These are phyloP conservation scores for Penicillium cataractarum DNA, from an alignment of 495 filamentous ascomycete genomes.

Conservation along the genomic window DNA sequence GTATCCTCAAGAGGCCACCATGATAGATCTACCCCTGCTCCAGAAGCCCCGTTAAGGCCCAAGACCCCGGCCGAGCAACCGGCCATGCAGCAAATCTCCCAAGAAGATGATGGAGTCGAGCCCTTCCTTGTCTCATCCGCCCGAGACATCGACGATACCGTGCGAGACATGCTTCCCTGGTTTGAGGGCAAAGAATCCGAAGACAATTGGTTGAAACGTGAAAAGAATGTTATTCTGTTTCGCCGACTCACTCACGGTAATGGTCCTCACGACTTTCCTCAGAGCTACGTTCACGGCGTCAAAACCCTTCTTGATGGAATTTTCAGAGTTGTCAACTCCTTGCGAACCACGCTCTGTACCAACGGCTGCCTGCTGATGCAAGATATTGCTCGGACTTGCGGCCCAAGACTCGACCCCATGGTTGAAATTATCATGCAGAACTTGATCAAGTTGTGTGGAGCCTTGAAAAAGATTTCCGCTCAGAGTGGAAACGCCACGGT, in stretches of 20 bases:
- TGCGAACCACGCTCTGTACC: conserved; percentile 86
- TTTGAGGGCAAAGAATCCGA: conserved; percentile 94
- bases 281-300: conserved; percentile 66
- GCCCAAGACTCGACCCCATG: conserved; percentile 81
- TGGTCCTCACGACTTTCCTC: conserved; percentile 73
- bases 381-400: conserved; percentile 76
- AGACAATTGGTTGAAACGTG: conserved; percentile 84
- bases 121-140: conserved; percentile 79
- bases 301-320: conserved; percentile 84
- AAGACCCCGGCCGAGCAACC: conserved; percentile 27
- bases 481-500: conserved; percentile 77
- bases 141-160: conserved; percentile 81
- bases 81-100: conserved; percentile 7
- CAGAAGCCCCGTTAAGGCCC: conserved; percentile 24
- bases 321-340: conserved; percentile 80
- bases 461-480: conserved; percentile 87
- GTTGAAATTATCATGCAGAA: conserved; percentile 88
- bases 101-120: conserved; percentile 66
- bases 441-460: conserved; percentile 82
- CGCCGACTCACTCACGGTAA: conserved; percentile 83
- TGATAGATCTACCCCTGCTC: conserved; percentile 26
- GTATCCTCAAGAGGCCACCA: conserved; percentile 27
- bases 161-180: conserved; percentile 73
- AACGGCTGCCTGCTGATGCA: conserved; percentile 84
- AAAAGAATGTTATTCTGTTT: conserved; percentile 74